Evolutionary conservation across 2,329 filamentous ascomycete genomes (phyloP), one percentile per base, ranked within the genome.

Genomic region (Penicillium sp.): DNA sequence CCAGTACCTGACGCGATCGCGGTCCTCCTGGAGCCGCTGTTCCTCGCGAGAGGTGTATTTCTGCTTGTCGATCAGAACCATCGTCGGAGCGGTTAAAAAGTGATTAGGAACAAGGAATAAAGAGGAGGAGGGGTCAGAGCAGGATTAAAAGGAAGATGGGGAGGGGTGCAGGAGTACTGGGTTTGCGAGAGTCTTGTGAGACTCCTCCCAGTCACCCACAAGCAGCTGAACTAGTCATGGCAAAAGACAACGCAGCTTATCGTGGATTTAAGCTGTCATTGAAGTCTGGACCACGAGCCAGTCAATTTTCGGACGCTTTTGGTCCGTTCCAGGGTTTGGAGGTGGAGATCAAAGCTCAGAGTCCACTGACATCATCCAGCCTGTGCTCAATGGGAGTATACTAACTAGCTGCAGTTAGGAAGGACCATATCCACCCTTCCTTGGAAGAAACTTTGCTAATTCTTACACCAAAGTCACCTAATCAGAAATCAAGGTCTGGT

Each of bases 1-100:
- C 94, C 94, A 98, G 83, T 98, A 98, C 78, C 92, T 94, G 67
- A 81, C 86, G 66, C 90, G 89, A 67, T 94, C 87, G 63, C 89
- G 87, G 79, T 98, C 94, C 74, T 97, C 88, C 74, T 90, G 90
- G 70, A 98, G 85, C 54, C 95, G 90, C 78, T 90, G 91, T 84
- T 98, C 94, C 81, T 98, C 94, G 78, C 91, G 89, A 64, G 91
- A 93, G 75, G 94, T 85, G 78, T 92, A 93, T 75, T 95, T 91
- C 79, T 95, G 88, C 74, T 90, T 88, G 79, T 96, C 92, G 75
- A 95, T 90, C 73, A 96, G 86, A 75, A 97, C 93, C 94, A 98
- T 98, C 67, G 63, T 64, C 23, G 61, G 17, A 44, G 21, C 44
- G 41, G 30, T 21, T 30, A 57, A 17, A 41, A 49, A 55, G 46